phyloP scores from a whole-genome alignment of 768 basidiomycete genomes.

The Mrakia frigida region DNA sequence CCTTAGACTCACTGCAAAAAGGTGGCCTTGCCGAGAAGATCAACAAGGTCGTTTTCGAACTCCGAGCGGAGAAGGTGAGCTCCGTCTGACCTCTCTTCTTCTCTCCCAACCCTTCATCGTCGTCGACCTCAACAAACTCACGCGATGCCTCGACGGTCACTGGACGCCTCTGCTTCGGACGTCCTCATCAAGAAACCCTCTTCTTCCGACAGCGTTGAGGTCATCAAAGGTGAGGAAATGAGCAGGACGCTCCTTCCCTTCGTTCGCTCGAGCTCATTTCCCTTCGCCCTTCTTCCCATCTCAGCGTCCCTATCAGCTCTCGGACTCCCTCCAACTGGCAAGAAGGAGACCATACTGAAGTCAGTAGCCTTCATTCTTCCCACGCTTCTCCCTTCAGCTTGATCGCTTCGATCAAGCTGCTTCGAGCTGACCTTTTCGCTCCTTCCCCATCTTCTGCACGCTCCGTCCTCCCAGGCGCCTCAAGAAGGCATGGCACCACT shows the following conservation, averaged over 20 bases:
- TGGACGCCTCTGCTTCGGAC: not conserved
- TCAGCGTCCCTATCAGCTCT: constrained; percentile 37
- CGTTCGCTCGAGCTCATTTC: not conserved
- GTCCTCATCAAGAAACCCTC: constrained; percentile 19
- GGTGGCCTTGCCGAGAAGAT: too few relatives aligned
- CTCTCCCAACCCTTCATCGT: not conserved
- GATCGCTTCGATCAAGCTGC: not conserved
- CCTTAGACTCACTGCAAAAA: too few relatives aligned
- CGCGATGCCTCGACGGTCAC: not conserved
- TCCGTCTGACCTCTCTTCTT: not conserved
- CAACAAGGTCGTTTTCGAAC: too few relatives aligned
- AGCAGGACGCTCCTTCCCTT: not conserved
- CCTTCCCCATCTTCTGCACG: not conserved
- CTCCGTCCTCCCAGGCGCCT: constrained; percentile 1
- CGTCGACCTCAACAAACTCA: not conserved
- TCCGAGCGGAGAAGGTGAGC: too few relatives aligned
- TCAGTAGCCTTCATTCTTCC: constrained; percentile 33
- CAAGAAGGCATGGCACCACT: constrained; percentile 1
- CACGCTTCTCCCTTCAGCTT: too few relatives aligned
- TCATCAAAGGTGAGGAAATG: constrained; percentile 21
- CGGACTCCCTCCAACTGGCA: constrained; percentile 44
- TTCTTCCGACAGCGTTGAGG: constrained; percentile 12
- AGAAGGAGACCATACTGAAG: constrained; percentile 45
- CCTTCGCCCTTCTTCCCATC: not conserved
- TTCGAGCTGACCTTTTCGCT: not conserved